These are phyloP conservation scores for Dothideomycetes sp. DNA, from an alignment of 2,329 filamentous ascomycete species.

Conservation along the genomic window DNA sequence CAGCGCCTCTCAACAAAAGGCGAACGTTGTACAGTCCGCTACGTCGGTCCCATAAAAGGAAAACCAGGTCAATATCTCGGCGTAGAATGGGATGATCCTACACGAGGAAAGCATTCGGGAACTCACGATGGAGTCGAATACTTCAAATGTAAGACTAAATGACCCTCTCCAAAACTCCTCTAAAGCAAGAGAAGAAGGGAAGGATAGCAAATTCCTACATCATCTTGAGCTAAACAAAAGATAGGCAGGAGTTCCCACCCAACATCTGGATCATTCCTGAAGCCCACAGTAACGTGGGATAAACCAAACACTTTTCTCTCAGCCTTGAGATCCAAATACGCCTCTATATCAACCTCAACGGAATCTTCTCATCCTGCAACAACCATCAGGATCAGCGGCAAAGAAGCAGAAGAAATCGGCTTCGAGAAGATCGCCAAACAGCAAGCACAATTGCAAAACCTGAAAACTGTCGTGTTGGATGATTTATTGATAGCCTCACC, in stretches of 20 bases:
- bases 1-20: constrained; percentile 74
- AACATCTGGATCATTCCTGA: constrained; percentile 78
- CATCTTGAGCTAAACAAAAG: no score
- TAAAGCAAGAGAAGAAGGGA: constrained; percentile 15
- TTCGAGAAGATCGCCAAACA: constrained; percentile 85
- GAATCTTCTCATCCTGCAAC: constrained; percentile 25
- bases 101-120: constrained; percentile 83
- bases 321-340: constrained; percentile 78
- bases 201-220: no score
- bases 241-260: constrained; percentile 53
- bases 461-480: constrained; percentile 76
- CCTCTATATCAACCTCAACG: constrained; percentile 29
- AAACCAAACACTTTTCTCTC: constrained; percentile 62
- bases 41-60: constrained; percentile 65
- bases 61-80: constrained; percentile 79
- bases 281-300: constrained; percentile 64
- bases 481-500: no score
- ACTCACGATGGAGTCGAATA: constrained; percentile 70
- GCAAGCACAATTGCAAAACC: constrained; percentile 66
- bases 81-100: constrained; percentile 90
- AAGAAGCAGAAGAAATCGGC: constrained; percentile 85
- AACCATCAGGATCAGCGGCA: constrained; percentile 64
- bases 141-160: constrained; percentile 66
- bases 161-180: no score
- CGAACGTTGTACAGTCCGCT: constrained; percentile 74